Evolutionary conservation across 1,284 basidiomycete genomes (phyloP), one percentile per base, ranked within the genome.

Genomic region (Irpex sp.): DNA sequence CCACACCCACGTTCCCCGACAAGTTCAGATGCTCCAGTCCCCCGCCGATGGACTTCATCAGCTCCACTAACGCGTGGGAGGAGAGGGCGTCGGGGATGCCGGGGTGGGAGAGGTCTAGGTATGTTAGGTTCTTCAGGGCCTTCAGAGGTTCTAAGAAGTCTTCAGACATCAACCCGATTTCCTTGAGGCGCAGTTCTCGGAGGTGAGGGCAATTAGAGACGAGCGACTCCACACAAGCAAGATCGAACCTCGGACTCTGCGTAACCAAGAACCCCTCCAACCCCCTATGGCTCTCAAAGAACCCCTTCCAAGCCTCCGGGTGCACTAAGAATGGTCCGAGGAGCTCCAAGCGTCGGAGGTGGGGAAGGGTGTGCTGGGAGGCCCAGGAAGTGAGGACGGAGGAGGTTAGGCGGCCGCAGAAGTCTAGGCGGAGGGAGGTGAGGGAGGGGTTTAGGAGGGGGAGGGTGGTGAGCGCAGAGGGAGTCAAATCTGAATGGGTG

Each of bases 301-400:
- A 94, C n/a, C n/a, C n/a, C n/a, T n/a, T n/a, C 95, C 96, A 98
- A 0, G 84, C 85, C 5, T 84, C 78, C 6, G 84, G 78, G 53
- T 88, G 86, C 33, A 97, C 89, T 21, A 97, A 85, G 75, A 94
- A 98, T 0, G 94, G 93, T 0, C 92, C 96, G 33, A 93, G 87
- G 5, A 99, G 87, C 68, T 93, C 90, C 7, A 99, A 69, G 23
- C 82, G 82, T 18, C 77, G 82, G 42, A 99, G 83, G 7, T 83
- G 72, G 1, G 83, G 84, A 23, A 98, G 80, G 2, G 82, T 81
- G 5, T 74, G 23, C 4, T 2, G 23, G 23, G 23, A 79, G 10
- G 80, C 80, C 84, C 93, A 94, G 0, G 81, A 74, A 10, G 77
- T 47, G n/a, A 98, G 74, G 19, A 89, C 86, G 0, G 80, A 73